Conservation (phyloP, 2,329 filamentous ascomycete species). For the Paraphaeosphaeria minitans region DNA sequence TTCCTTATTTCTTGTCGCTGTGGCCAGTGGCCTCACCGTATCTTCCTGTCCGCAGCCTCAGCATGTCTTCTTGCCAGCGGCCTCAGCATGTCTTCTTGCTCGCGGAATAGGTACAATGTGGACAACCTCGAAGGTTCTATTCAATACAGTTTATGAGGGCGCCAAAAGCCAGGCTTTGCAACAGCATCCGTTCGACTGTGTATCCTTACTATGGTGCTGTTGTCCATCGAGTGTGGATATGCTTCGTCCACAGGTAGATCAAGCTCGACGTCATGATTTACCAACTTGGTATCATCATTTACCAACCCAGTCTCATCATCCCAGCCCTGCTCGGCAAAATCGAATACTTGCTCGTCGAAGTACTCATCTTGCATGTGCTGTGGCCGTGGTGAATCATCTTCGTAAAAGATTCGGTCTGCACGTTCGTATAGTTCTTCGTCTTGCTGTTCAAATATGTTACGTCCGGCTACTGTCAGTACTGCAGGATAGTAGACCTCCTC, state of each 20-base stretch:
- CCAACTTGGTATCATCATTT: slow-evolving; percentile 5
- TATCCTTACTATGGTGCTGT: background rate
- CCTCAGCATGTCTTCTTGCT: background rate
- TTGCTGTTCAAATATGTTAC: slow-evolving; percentile 37
- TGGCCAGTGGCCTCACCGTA: background rate
- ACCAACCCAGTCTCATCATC: slow-evolving; percentile 5
- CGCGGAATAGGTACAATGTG: background rate
- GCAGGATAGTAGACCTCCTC: slow-evolving; percentile 11
- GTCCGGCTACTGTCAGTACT: slow-evolving; percentile 21
- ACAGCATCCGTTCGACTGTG: slow-evolving; percentile 18
- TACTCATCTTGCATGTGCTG: slow-evolving; percentile 10
- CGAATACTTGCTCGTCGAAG: slow-evolving; percentile 13
- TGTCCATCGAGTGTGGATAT: background rate
- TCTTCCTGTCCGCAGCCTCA: too few species aligned
- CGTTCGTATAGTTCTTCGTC: slow-evolving; percentile 19
- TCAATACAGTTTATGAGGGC: slow-evolving; percentile 54
- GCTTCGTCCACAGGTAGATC: background rate
- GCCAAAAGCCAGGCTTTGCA: slow-evolving; percentile 49
- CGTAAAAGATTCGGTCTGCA: background rate
- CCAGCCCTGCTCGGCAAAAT: slow-evolving; percentile 15
- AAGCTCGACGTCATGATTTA: background rate
- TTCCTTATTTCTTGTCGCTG: background rate
- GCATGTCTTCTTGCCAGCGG: too few species aligned
- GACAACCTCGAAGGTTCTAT: background rate
- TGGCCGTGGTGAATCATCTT: background rate